phyloP scores from a whole-genome alignment of 768 basidiomycete genomes.

The Calocybe cyanea region DNA sequence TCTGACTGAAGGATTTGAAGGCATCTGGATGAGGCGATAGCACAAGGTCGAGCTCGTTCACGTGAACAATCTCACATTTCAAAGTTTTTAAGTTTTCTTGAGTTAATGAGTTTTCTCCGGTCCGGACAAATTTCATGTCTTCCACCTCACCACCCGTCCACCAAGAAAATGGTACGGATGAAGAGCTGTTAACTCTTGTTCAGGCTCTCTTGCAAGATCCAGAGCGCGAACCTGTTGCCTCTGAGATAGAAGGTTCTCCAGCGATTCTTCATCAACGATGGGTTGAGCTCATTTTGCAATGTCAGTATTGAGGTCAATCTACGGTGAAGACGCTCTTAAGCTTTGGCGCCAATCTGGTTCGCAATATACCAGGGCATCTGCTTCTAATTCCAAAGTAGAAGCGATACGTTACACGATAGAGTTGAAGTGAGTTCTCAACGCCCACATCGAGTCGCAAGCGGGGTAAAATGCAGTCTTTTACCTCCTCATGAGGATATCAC shows the following conservation, averaged over 20 bases:
- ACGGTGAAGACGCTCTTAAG: conserved; percentile 64
- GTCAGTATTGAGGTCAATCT: conserved; percentile 78
- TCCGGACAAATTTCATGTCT: conserved; percentile 10
- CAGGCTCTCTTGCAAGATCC: conserved; percentile 29
- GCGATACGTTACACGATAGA: conserved; percentile 61
- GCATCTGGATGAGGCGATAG: too few relatives aligned
- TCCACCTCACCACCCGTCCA: conserved; percentile 21
- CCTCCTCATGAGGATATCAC: conserved; percentile 49
- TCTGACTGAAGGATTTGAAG: conserved; percentile 42
- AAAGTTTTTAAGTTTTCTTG: too few relatives aligned
- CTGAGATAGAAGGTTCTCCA: conserved; percentile 42
- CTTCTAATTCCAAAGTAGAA: conserved; percentile 22
- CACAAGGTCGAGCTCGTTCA: too few relatives aligned
- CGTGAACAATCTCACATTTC: too few relatives aligned
- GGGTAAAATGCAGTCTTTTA: conserved; percentile 42
- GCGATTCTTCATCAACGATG: background rate
- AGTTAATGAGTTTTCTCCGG: too few relatives aligned
- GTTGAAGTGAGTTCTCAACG: conserved; percentile 48
- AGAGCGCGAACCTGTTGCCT: conserved; percentile 38
- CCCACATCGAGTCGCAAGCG: conserved; percentile 12
- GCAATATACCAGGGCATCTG: conserved; percentile 16
- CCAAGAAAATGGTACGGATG: conserved; percentile 14
- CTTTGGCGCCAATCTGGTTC: conserved; percentile 44
- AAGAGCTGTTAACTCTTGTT: conserved; percentile 32
- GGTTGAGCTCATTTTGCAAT: background rate